Evolutionary conservation across 345 rosid species (phyloP).

Genomic region (Aquilaria malaccensis): DNA sequence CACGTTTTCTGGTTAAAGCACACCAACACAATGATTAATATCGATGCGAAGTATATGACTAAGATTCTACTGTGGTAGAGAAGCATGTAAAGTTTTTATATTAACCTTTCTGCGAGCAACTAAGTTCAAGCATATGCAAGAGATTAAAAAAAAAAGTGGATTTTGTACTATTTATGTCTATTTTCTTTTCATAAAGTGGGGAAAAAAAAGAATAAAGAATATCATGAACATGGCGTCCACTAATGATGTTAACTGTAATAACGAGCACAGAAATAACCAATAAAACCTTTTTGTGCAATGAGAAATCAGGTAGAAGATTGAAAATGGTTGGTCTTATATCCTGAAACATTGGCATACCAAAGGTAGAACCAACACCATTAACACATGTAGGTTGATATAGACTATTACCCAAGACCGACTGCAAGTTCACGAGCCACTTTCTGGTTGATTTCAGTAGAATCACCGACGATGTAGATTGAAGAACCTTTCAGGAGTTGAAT

Average conservation of each 20-base stretch:
- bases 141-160: too few species aligned
- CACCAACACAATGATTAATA: too few species aligned
- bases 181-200: too few species aligned
- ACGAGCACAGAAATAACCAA: neutral
- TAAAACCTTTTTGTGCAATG: neutral
- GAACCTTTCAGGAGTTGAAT: conserved; percentile 80
- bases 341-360: too few species aligned
- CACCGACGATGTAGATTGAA: conserved; percentile 68
- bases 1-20: too few species aligned
- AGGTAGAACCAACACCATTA: too few species aligned
- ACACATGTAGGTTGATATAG: neutral
- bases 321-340: too few species aligned
- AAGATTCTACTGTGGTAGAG: neutral
- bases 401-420: conserved; percentile 67
- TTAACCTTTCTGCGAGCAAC: too few species aligned
- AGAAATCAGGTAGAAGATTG: neutral
- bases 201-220: too few species aligned
- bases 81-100: neutral
- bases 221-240: too few species aligned
- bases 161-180: too few species aligned
- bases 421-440: conserved; percentile 76
- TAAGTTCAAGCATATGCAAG: too few species aligned
- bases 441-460: conserved; percentile 67
- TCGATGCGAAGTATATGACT: neutral
- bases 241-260: neutral